These are phyloP conservation scores for Dorcoceras hygrometricum DNA, from an alignment of 257 asterid genomes.

Conservation along the genomic window DNA sequence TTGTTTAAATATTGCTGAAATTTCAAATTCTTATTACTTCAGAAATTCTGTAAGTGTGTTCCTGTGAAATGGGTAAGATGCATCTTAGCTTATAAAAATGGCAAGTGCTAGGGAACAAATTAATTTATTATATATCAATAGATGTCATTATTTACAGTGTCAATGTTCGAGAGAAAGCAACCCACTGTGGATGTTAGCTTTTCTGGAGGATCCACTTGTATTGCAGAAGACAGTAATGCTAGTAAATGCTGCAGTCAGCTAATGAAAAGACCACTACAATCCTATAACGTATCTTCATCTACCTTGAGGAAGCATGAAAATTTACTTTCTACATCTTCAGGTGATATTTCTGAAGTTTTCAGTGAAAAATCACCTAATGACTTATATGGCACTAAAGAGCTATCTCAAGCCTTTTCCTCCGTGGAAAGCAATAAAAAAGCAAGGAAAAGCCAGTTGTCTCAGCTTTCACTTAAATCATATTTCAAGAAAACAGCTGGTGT, in stretches of 20 bases:
- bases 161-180: constrained; percentile 65
- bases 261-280: constrained; percentile 31
- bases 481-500: constrained; percentile 49
- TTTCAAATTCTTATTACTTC: background rate
- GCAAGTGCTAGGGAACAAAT: background rate
- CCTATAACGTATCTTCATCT: constrained; percentile 32
- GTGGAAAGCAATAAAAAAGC: constrained; percentile 53
- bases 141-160: constrained; percentile 43
- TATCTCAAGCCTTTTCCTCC: constrained; percentile 32
- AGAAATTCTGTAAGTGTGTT: background rate
- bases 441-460: constrained; percentile 58
- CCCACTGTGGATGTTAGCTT: constrained; percentile 41
- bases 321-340: constrained; percentile 25
- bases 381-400: constrained; percentile 27
- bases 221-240: constrained; percentile 31
- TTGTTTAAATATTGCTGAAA: background rate
- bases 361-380: constrained; percentile 28
- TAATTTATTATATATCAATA: background rate
- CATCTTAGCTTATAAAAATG: background rate
- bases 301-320: constrained; percentile 25
- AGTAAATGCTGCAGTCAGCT: constrained; percentile 36
- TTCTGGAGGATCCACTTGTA: constrained; percentile 40
- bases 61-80: background rate
- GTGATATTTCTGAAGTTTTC: constrained; percentile 28
- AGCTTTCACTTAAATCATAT: constrained; percentile 82